These are phyloP conservation scores for Lachancea kluyveri DNA, from an alignment of 805 yeast genomes.

Conservation along the genomic window DNA sequence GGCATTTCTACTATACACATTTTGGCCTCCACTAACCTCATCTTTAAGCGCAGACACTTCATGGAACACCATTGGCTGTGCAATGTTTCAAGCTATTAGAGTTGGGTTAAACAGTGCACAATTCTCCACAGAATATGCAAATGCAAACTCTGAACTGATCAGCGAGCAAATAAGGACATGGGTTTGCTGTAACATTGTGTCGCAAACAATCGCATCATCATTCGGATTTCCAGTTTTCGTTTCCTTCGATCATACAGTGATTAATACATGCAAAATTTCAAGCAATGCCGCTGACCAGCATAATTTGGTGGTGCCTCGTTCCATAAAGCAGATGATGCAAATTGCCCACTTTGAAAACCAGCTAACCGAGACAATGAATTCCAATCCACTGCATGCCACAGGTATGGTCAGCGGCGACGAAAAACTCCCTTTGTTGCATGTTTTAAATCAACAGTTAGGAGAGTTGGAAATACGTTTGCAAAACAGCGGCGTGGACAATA, in stretches of 20 bases:
- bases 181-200: constrained; percentile 87
- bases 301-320: constrained; percentile 42
- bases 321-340: constrained; percentile 72
- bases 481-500: constrained; percentile 52
- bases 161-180: constrained; percentile 85
- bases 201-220: constrained; percentile 84
- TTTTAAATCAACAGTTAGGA: constrained; percentile 66
- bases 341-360: constrained; percentile 84
- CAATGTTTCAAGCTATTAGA: constrained; percentile 85
- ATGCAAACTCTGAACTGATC: constrained; percentile 36
- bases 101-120: constrained; percentile 88
- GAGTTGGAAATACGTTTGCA: constrained; percentile 55
- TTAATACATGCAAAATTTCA: constrained; percentile 41
- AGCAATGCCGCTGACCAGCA: constrained; percentile 15
- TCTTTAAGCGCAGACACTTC: constrained; percentile 93
- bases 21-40: constrained; percentile 96
- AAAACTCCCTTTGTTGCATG: constrained; percentile 65
- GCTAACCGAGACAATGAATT: constrained; percentile 67
- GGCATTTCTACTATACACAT: constrained; percentile 79
- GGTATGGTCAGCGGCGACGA: constrained; percentile 65
- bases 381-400: constrained; percentile 59
- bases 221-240: constrained; percentile 95
- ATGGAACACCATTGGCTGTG: constrained; percentile 92
- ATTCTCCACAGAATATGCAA: constrained; percentile 46
- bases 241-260: constrained; percentile 67